Percentiles rank a stretch among this genome's conserved stretches.
Evolutionary conservation across 208 protist genomes (phyloP).

Genomic region (Borovskyia barvae): DNA sequence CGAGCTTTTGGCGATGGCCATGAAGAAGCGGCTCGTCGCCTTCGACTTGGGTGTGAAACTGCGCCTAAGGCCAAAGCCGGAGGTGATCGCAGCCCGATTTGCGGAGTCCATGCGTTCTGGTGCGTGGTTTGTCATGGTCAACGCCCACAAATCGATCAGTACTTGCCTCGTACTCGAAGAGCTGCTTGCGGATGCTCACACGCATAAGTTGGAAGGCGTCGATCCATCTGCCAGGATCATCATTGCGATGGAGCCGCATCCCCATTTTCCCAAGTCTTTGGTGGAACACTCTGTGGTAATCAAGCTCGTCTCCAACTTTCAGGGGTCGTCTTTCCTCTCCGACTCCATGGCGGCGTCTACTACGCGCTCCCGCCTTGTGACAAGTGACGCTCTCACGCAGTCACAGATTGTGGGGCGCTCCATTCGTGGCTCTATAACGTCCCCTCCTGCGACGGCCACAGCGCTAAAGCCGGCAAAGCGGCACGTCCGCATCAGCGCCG

Average conservation of each 20-base stretch:
- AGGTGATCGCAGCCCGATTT: conserved; percentile 49
- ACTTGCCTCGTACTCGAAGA: conserved; percentile 61
- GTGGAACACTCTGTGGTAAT: conserved; percentile 48
- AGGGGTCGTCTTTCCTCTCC: conserved; percentile 47
- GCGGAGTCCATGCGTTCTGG: conserved; percentile 60
- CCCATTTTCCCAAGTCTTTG: conserved; percentile 74
- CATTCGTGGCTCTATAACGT: conserved; percentile 3
- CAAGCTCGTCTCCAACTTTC: conserved; percentile 56
- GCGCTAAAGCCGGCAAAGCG: conserved; percentile 39
- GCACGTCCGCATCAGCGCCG: conserved; percentile 70
- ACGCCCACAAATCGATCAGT: conserved; percentile 86
- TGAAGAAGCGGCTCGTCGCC: conserved; percentile 32
- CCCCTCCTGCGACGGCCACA: conserved; percentile 1
- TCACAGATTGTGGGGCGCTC: conserved; percentile 25
- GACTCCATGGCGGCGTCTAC: conserved; percentile 57
- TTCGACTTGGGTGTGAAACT: conserved; percentile 78
- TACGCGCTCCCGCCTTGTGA: conserved; percentile 58
- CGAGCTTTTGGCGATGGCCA: conserved; percentile 59
- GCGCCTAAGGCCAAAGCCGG: conserved; percentile 60
- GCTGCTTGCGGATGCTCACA: conserved; percentile 54
- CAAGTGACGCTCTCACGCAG: conserved; percentile 42
- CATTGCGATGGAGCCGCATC: conserved; percentile 69
- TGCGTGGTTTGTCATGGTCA: conserved; percentile 72
- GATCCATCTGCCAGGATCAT: conserved; percentile 54
- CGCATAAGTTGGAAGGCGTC: conserved; percentile 59